These are phyloP conservation scores for Cephalotrichum gorgonifer DNA, from an alignment of 2,329 filamentous ascomycete species.

Conservation along the genomic window DNA sequence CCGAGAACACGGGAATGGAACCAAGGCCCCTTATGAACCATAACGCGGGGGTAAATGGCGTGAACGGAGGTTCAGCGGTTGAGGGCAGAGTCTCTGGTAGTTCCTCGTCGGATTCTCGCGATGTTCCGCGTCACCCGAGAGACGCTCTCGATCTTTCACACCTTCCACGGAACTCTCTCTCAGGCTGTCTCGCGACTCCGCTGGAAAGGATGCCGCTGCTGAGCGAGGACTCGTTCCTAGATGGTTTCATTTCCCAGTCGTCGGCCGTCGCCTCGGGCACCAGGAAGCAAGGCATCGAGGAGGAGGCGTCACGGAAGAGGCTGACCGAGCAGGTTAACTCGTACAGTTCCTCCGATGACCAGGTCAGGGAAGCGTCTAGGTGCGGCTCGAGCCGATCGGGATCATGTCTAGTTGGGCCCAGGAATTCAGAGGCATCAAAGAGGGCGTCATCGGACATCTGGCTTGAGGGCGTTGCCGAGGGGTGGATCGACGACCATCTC, in stretches of 20 bases:
- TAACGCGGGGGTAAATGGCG: background rate
- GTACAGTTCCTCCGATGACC: background rate
- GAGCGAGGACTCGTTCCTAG: background rate
- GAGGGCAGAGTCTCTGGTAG: background rate
- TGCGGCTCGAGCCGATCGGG: background rate
- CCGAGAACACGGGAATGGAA: too few species aligned
- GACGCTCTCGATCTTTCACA: background rate
- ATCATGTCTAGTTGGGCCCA: background rate
- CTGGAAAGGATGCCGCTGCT: background rate
- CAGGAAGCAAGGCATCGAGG: background rate
- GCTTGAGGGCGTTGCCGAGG: background rate
- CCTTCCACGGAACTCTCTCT: too few species aligned
- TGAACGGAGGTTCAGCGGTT: background rate
- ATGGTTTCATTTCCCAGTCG: background rate
- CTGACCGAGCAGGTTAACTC: background rate
- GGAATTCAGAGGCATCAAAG: background rate
- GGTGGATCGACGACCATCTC: too few species aligned
- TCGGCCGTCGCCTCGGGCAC: background rate
- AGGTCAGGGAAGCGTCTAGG: background rate
- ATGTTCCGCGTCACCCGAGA: background rate
- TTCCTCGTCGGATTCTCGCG: background rate
- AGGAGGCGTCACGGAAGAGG: background rate
- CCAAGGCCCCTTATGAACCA: background rate
- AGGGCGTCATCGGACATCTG: background rate
- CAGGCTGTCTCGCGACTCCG: too few species aligned